Conservation (phyloP, 768 basidiomycete genomes). For the Trametes villosa region DNA sequence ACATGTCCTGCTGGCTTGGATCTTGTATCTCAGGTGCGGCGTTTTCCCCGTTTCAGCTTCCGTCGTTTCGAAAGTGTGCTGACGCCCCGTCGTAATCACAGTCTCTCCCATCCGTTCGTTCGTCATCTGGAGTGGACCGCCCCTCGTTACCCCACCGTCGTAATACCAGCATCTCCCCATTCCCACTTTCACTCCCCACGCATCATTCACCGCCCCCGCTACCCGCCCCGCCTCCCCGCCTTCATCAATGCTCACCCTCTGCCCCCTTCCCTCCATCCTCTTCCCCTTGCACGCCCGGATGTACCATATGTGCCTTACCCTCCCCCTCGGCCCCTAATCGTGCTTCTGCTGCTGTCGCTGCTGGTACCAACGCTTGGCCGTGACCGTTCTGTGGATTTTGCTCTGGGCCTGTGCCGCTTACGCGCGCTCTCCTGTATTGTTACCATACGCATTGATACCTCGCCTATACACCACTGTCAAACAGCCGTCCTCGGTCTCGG, state of each 20-base stretch:
- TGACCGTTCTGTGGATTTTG: too few species aligned
- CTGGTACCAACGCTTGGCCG: background rate
- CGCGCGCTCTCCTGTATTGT: background rate
- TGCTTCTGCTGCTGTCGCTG: background rate
- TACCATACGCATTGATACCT: background rate
- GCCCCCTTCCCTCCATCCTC: too few species aligned
- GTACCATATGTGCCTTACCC: background rate
- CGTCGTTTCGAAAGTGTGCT: background rate
- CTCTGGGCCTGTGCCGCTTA: background rate
- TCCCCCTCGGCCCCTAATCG: background rate
- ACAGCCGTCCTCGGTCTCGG: too few species aligned
- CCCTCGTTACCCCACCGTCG: background rate
- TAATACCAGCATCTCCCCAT: background rate
- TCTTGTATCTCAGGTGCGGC: conserved; percentile 7
- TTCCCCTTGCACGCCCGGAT: background rate
- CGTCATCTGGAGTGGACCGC: too few species aligned
- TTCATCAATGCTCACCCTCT: too few species aligned
- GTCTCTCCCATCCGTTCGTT: background rate
- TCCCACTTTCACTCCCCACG: background rate
- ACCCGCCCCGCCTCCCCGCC: background rate
- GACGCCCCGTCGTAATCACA: background rate
- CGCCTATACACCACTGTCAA: background rate
- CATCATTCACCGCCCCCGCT: background rate
- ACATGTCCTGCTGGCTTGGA: conserved; percentile 9
- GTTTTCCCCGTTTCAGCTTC: too few species aligned